Base-by-base conservation (phyloP, 2,329 filamentous ascomycete species). In the Pseudovirgaria hyperparasitica region DNA sequence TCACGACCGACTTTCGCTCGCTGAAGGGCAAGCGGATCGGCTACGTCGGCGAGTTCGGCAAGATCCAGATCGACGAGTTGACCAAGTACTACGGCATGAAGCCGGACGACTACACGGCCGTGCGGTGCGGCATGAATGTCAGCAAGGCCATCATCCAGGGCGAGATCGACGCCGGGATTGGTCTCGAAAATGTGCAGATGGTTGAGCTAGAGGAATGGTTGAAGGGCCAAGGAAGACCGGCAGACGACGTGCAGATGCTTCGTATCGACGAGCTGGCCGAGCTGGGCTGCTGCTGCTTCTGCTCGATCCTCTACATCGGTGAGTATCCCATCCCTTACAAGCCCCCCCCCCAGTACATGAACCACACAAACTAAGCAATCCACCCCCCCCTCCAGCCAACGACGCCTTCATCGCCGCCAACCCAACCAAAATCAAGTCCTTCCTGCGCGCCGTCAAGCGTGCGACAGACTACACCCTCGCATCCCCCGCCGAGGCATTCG, bases 231-330 rank as follows among this genome's bases (percentile, higher is more conserved):
- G 65, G 64, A 39, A 73, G 76, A 1, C 65, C 71, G 32, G 68
- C 67, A 47, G 57, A 60, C 9, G 77, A 84, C 36, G 79, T 82
- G 6, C 73, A 81, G 55, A 84, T 85, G 78, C 69, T 85, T 11
- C 73, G 79, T 42, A 85, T 85, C 45, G 79, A 85, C 48, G 70
- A 84, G 58, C 73, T 85, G 16, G 79, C 79, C 18, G 76, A 82
- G 51, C 63, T 84, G 3, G 79, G 79, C 26, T 85, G 79, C 60
- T 85, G 79, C 68, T 85, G 79, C 64, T 85, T 85, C 69, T 85
- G 79, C 56, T 73, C 72, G 16, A 80, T 85, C 50, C 63, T 85
- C 21, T 84, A 85, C 62, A 85, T 85, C 37, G 78, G 73, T 13
- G n/a, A n/a, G n/a, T n/a, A n/a, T n/a, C n/a, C n/a, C n/a, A n/a